Evolutionary conservation across 140 eudicot genomes (phyloP), one percentile per base, ranked within the genome.

Genomic region (Artemisia princeps): DNA sequence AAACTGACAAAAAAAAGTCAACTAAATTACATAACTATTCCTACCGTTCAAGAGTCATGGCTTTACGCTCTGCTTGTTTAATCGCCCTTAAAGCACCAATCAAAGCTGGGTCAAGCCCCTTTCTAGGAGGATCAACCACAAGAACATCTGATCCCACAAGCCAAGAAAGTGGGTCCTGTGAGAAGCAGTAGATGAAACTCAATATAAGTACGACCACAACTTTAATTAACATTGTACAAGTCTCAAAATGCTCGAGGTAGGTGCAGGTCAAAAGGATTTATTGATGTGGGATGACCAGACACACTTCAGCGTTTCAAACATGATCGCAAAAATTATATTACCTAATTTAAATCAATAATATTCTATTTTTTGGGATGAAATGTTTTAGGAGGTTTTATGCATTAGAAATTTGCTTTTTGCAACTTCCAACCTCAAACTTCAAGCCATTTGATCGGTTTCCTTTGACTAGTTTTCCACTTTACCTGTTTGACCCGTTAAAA

Each of bases 41-140:
- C 26, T 61, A 87, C 97, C 95, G 80, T 75, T 82, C 81, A 69
- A 79, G 74, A 68, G 72, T 57, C 76, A 66, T 76, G 55, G 74
- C 70, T 76, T 84, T 87, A 51, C 78, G 81, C 76, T 83, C 84
- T 55, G 77, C 73, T 60, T 78, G 68, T 72, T 81, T 77, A 56
- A 88, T 72, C 53, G 78, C 62, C 55, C 75, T 84, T 48, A 91
- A 74, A 52, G 85, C 84, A 63, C 74, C 60, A 51, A 88, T 67
- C 75, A 91, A 70, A 61, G 95, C 78, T 24, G 81, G 89, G 77
- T 91, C 95, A 60, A 91, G 83, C 70, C 98, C 98, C 67, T 91
- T 91, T 65, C 98, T 83, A 37, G 98, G 98, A 68, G 98, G 98
- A 67, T 91, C 98, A 79, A 91, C 98, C 75, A 91, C 91, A 55